A percentile compares a stretch with the other conserved stretches of the same genome.
Evolutionary conservation across 2,329 filamentous ascomycete species (phyloP).

Genomic region (Colletotrichum neosansevieriae): DNA sequence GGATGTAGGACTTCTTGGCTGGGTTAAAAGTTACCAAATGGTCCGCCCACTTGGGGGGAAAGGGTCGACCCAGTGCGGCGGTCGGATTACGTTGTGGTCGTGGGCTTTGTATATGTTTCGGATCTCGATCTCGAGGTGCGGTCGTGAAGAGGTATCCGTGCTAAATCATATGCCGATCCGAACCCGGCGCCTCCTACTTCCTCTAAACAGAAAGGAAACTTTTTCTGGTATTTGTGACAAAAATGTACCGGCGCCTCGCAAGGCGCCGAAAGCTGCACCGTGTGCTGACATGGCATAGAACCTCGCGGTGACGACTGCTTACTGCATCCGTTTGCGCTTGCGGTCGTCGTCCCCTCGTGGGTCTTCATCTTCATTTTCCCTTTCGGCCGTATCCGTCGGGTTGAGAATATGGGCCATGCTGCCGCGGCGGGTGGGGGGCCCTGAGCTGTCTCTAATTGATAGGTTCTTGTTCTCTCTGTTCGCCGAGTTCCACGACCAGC

Average conservation of each 20-base stretch:
- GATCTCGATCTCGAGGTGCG: conserved; percentile 21
- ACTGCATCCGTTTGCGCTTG: conserved; percentile 72
- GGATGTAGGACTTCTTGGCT: conserved; percentile 18
- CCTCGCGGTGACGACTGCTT: conserved; percentile 21
- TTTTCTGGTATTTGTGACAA: conserved; percentile 31
- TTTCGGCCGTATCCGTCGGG: conserved; percentile 67
- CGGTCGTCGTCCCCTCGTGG: conserved; percentile 68
- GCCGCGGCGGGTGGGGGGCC: conserved; percentile 67
- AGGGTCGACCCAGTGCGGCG: background rate
- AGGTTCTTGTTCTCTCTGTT: conserved; percentile 64
- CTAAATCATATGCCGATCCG: conserved; percentile 10
- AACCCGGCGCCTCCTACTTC: conserved; percentile 11
- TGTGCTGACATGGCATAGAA: background rate
- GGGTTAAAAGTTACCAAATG: conserved; percentile 7
- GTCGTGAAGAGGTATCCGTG: conserved; percentile 22
- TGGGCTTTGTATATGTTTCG: conserved; percentile 36
- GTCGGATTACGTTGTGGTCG: conserved; percentile 30
- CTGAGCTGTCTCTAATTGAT: conserved; percentile 66
- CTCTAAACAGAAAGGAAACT: conserved; percentile 31
- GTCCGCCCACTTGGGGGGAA: conserved; percentile 5
- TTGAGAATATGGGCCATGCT: conserved; percentile 76
- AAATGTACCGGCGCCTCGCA: conserved; percentile 28
- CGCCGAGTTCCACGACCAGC: conserved; percentile 68
- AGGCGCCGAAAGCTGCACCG: background rate
- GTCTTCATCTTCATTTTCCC: conserved; percentile 68